These are phyloP conservation scores for Kluyveromyces aestuarii DNA, from an alignment of 805 yeast species.

Conservation along the genomic window DNA sequence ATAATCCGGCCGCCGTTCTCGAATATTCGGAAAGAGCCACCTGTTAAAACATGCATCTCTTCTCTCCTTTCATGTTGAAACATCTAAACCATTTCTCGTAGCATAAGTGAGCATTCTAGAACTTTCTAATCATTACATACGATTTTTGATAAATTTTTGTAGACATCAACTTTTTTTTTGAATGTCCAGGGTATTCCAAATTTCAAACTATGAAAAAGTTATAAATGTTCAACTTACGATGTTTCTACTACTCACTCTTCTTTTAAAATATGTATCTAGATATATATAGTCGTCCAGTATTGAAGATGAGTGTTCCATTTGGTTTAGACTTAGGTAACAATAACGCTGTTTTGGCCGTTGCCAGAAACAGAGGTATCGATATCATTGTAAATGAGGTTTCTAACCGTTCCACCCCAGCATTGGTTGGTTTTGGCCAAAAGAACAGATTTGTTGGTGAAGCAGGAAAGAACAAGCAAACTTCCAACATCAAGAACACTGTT, in stretches of 20 bases:
- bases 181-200: background rate
- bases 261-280: background rate
- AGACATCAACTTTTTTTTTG: background rate
- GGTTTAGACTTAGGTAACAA: conserved; percentile 97
- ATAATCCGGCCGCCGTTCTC: too few relatives aligned
- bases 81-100: background rate
- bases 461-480: conserved; percentile 93
- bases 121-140: conserved; percentile 6
- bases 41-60: background rate
- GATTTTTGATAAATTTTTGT: background rate
- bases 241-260: background rate
- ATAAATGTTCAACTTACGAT: background rate
- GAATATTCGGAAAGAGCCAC: too few relatives aligned
- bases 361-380: conserved; percentile 97
- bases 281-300: background rate
- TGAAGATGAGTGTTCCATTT: conserved; percentile 79
- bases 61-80: too few relatives aligned
- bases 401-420: conserved; percentile 88
- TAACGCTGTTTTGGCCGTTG: conserved; percentile 91
- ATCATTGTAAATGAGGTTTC: conserved; percentile 97
- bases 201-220: background rate
- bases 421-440: conserved; percentile 86
- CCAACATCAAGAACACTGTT: conserved; percentile 93
- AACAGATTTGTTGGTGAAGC: conserved; percentile 91
- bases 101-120: conserved; percentile 7